These are phyloP conservation scores for Hypoxylon rickii DNA, from an alignment of 495 filamentous ascomycete species.

Conservation along the genomic window DNA sequence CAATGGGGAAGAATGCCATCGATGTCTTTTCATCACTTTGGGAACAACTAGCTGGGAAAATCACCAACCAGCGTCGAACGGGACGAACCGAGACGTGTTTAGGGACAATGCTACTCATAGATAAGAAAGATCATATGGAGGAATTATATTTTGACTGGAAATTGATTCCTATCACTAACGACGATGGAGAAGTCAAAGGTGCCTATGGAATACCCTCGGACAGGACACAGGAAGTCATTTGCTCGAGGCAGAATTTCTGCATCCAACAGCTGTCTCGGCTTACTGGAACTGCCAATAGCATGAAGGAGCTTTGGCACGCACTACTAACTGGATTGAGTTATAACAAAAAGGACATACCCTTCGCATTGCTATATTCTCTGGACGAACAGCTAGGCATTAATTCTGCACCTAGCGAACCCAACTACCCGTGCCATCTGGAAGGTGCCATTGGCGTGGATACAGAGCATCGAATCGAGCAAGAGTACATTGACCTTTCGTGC, in stretches of 20 bases:
- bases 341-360: conserved; percentile 60
- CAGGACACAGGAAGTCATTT: conserved; percentile 58
- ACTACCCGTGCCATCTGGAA: conserved; percentile 53
- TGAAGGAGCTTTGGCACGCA: conserved; percentile 59
- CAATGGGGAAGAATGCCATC: conserved; percentile 46
- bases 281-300: conserved; percentile 59
- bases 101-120: conserved; percentile 50
- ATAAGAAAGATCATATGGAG: conserved; percentile 57
- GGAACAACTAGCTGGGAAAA: conserved; percentile 38
- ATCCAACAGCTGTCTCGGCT: conserved; percentile 61
- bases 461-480: conserved; percentile 56
- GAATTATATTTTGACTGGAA: conserved; percentile 69
- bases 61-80: conserved; percentile 32
- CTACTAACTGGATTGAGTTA: conserved; percentile 54
- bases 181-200: conserved; percentile 48
- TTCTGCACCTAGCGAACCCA: conserved; percentile 12
- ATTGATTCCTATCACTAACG: conserved; percentile 61
- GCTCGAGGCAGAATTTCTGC: conserved; percentile 59
- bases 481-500: conserved; percentile 59
- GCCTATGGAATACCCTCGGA: conserved; percentile 64
- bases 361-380: conserved; percentile 63
- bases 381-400: conserved; percentile 37
- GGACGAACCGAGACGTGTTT: conserved; percentile 41
- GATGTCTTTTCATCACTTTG: conserved; percentile 43
- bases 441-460: conserved; percentile 63